Evolutionary conservation across 2,329 filamentous ascomycete genomes (phyloP).

Genomic region (Colletotrichum plurivorum): DNA sequence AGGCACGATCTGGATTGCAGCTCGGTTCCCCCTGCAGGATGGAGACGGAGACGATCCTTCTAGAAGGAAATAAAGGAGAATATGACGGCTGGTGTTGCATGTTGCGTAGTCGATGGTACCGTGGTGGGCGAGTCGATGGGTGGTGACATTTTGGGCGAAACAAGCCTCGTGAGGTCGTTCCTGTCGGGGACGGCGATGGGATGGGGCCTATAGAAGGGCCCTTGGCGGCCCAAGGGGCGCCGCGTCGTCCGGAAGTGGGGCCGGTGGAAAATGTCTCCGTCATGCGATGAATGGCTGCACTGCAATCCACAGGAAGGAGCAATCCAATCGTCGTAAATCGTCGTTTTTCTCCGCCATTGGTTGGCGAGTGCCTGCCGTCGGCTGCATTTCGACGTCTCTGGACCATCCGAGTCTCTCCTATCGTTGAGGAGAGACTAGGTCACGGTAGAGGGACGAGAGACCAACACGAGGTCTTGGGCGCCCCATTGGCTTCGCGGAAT

Average conservation of each 20-base stretch:
- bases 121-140: not conserved
- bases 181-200: constrained; percentile 6
- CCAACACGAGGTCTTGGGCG: constrained; percentile 9
- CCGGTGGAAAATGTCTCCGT: constrained; percentile 21
- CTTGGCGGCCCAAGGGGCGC: not conserved
- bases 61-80: constrained; percentile 24
- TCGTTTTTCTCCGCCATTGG: too few relatives aligned
- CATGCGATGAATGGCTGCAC: constrained; percentile 4
- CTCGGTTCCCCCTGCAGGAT: not conserved
- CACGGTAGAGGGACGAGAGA: not conserved
- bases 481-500: not conserved
- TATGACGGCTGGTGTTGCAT: too few relatives aligned
- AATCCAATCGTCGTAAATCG: too few relatives aligned
- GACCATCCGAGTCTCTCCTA: too few relatives aligned
- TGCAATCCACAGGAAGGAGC: constrained; percentile 2
- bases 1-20: constrained; percentile 23
- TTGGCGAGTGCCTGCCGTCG: too few relatives aligned
- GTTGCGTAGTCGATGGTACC: too few relatives aligned
- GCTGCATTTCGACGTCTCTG: too few relatives aligned
- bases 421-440: not conserved
- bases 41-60: constrained; percentile 19
- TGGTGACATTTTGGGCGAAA: constrained; percentile 15
- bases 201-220: too few relatives aligned
- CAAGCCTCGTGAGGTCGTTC: constrained; percentile 1
- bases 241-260: constrained; percentile 25